Evolutionary conservation across 495 filamentous ascomycete species (phyloP).

Genomic region (Lentithecium fluviatile): DNA sequence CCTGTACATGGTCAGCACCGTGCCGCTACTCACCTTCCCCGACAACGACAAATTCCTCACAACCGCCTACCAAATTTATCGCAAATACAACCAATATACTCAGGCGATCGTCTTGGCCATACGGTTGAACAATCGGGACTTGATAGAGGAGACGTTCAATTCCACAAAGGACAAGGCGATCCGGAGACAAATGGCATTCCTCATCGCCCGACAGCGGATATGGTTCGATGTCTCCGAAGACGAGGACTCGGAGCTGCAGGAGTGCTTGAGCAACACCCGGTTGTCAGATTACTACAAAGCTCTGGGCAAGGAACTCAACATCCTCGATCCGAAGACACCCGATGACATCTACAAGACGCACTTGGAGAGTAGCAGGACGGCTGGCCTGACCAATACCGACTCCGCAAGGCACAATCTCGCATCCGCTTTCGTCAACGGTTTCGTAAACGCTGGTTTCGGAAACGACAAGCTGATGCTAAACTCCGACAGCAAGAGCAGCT

Average conservation of each 20-base stretch:
- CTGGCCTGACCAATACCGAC: conserved; percentile 89
- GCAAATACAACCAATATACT: conserved; percentile 81
- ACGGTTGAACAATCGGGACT: conserved; percentile 77
- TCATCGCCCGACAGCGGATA: conserved; percentile 88
- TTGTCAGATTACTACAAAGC: conserved; percentile 90
- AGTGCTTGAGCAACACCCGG: conserved; percentile 82
- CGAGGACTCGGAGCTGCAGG: conserved; percentile 71
- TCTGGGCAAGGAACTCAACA: conserved; percentile 92
- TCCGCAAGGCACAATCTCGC: conserved; percentile 94
- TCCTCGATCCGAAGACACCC: conserved; percentile 91
- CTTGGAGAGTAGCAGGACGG: conserved; percentile 87
- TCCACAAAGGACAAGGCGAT: conserved; percentile 77
- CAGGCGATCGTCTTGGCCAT: conserved; percentile 95
- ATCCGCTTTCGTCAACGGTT: conserved; percentile 92
- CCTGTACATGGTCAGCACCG: conserved; percentile 99
- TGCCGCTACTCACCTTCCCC: conserved; percentile 92
- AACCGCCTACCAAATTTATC: conserved; percentile 90
- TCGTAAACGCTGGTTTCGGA: conserved; percentile 93
- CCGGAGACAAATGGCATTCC: conserved; percentile 92
- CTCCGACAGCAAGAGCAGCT: conserved; percentile 74
- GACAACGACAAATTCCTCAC: conserved; percentile 93
- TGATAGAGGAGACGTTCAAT: conserved; percentile 76
- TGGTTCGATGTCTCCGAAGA: conserved; percentile 65
- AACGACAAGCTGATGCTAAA: conserved; percentile 97
- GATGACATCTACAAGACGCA: conserved; percentile 99